Conservation (phyloP, 192 early-diverging fungal species). For the Backusella macrospora region DNA sequence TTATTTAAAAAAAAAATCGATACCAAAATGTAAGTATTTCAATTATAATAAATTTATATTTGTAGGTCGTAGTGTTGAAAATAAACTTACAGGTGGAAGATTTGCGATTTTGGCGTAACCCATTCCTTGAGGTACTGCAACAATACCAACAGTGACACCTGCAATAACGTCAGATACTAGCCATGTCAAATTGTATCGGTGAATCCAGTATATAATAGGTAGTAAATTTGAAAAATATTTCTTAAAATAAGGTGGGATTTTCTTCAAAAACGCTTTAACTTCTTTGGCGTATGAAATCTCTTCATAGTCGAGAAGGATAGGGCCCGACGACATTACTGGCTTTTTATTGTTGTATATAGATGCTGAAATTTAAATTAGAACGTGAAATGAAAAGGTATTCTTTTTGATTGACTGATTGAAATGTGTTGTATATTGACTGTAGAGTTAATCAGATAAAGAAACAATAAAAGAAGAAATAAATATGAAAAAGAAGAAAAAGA, state of each 20-base stretch:
- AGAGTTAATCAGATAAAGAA: neutral
- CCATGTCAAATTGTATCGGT: conserved; percentile 41
- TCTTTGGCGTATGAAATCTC: conserved; percentile 24
- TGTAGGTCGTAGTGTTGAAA: neutral
- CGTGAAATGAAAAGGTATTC: neutral
- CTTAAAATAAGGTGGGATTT: conserved; percentile 29
- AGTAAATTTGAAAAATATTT: conserved; percentile 26
- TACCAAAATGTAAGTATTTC: neutral
- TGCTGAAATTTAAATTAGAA: neutral
- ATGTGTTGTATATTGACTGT: no score
- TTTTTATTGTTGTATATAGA: neutral
- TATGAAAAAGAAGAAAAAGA: neutral
- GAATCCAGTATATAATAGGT: conserved; percentile 36
- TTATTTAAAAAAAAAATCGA: neutral
- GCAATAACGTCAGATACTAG: conserved; percentile 58
- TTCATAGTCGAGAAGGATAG: conserved; percentile 30
- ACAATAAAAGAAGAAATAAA: neutral
- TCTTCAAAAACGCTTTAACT: conserved; percentile 4
- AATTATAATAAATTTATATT: neutral
- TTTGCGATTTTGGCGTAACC: conserved; percentile 71
- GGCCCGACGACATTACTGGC: neutral
- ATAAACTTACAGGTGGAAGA: conserved; percentile 45
- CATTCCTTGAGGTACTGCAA: conserved; percentile 75
- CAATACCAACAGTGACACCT: conserved; percentile 74
- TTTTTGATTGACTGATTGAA: neutral